A percentile compares a stretch with the other conserved stretches of the same genome.
Evolutionary conservation across 768 basidiomycete species (phyloP).

Genomic region (Hirschioporus abietinus): DNA sequence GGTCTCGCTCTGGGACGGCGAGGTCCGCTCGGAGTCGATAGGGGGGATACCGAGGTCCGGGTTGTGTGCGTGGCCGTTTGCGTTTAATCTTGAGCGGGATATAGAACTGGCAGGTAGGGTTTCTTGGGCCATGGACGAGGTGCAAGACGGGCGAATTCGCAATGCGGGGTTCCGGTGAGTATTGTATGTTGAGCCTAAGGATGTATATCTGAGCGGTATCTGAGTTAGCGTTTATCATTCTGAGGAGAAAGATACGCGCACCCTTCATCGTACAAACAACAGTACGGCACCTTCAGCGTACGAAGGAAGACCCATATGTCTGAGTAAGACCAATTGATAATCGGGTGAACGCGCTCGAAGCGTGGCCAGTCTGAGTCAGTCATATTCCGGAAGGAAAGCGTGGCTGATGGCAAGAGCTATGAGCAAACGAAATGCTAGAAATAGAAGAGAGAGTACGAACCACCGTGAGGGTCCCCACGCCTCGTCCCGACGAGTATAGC

Average conservation of each 20-base stretch:
- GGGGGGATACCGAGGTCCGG: constrained; percentile 17
- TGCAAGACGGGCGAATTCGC: constrained; percentile 21
- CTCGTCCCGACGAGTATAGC: constrained; percentile 90
- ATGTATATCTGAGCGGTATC: constrained; percentile 72
- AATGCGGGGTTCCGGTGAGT: constrained; percentile 92
- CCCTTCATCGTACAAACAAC: constrained; percentile 88
- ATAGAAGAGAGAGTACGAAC: constrained; percentile 40
- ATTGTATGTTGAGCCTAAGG: constrained; percentile 92
- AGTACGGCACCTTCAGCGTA: constrained; percentile 75
- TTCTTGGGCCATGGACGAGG: constrained; percentile 14
- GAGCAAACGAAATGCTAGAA: neutral
- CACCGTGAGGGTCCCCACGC: constrained; percentile 88
- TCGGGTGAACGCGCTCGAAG: constrained; percentile 89
- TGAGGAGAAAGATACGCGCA: constrained; percentile 23
- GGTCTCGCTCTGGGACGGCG: neutral
- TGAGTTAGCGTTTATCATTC: neutral
- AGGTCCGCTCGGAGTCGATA: constrained; percentile 8
- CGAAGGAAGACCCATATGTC: constrained; percentile 89
- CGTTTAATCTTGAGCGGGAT: constrained; percentile 18
- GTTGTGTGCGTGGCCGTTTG: constrained; percentile 11
- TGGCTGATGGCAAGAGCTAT: constrained; percentile 39
- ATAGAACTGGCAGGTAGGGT: too few relatives aligned
- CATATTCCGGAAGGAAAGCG: constrained; percentile 64
- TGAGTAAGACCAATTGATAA: constrained; percentile 90
- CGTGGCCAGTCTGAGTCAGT: constrained; percentile 89